Evolutionary conservation across 768 basidiomycete species (phyloP), one percentile per base, ranked within the genome.

Genomic region (Russula dissimulans): DNA sequence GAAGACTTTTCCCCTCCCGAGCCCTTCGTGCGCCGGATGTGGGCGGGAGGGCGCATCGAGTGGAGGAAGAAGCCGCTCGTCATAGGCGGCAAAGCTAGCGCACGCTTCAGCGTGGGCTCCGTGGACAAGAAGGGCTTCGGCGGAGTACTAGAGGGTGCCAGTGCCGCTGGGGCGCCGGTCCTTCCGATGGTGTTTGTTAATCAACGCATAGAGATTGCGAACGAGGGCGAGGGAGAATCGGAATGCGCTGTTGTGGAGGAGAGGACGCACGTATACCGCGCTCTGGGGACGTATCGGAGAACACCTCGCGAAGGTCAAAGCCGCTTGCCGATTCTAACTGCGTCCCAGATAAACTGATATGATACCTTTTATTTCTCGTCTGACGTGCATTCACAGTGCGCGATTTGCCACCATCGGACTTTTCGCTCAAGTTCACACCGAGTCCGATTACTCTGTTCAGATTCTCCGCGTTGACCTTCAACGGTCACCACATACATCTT

Each of bases 381-480:
- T 38, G 36, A 38, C 12, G 36, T 12, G 7, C 39, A 14, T 41
- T 44, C 8, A 14, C 63, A 86, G 86, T 85, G 58, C 72, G 75
- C 29, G 78, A 74, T 60, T 67, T 85, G 18, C 84, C 83, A 12
- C 61, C 67, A 4, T 70, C 76, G 29, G 80, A 85, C 62, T 85
- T 88, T 69, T 78, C 81, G 4, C 85, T 89, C 70, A 76, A 73
- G 34, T 90, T 84, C 68, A 81, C 73, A 14, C 90, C 90, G 3
- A 82, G 79, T 29, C 71, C 82, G 39, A 83, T 84, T 9, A 89
- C 86, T 0, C 74, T 93, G 22, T 94, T 94, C 75, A 83, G 89
- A 26, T 94, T 87, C 73, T 92, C 89, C 5, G 89, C 91, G 18
- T 75, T 94, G 26, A 92, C 85, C 65, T 91, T 90, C 75, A 93